Percentiles rank a stretch among this genome's conserved stretches.
phyloP scores from a whole-genome alignment of 164 flowering plant genomes.

The Nymphaea colorata region DNA sequence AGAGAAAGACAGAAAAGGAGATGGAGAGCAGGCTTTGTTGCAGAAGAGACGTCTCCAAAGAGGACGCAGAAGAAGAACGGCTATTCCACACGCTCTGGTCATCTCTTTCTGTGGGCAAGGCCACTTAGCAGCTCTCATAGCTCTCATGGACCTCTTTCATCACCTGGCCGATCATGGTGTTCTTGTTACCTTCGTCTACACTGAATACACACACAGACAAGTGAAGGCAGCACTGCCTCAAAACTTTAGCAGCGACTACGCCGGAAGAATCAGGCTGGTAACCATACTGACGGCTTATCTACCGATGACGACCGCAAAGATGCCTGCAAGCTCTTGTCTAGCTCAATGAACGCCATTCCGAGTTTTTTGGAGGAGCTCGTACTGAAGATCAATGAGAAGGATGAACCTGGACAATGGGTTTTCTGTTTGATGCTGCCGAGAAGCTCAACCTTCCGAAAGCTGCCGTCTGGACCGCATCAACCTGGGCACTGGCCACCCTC shows the following conservation, averaged over 20 bases:
- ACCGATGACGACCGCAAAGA: slow-evolving; percentile 7
- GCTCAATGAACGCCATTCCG: slow-evolving; percentile 11
- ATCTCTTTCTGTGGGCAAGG: slow-evolving; percentile 19
- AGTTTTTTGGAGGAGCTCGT: slow-evolving; percentile 10
- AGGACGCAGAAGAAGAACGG: slow-evolving; percentile 1
- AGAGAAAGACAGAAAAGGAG: no score
- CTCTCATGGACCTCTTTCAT: slow-evolving; percentile 19
- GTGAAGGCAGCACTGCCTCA: background rate
- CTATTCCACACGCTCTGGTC: slow-evolving; percentile 12
- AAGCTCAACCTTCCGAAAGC: slow-evolving; percentile 15
- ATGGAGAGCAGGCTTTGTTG: no score
- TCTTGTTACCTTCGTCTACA: slow-evolving; percentile 10
- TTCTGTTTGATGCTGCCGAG: slow-evolving; percentile 15
- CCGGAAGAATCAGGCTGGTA: slow-evolving; percentile 5
- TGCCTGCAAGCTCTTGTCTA: background rate
- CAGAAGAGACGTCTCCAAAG: background rate
- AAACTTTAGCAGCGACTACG: background rate
- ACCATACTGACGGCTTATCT: slow-evolving; percentile 10
- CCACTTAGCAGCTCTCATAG: slow-evolving; percentile 14
- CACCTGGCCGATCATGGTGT: slow-evolving; percentile 16
- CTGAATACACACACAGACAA: background rate
- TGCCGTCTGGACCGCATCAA: slow-evolving; percentile 8
- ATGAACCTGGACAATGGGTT: slow-evolving; percentile 6
- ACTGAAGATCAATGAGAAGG: slow-evolving; percentile 1
- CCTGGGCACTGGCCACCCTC: slow-evolving; percentile 2